Evolutionary conservation across 352 stramenopile species (phyloP).

Genomic region (Phytopythium vexans): DNA sequence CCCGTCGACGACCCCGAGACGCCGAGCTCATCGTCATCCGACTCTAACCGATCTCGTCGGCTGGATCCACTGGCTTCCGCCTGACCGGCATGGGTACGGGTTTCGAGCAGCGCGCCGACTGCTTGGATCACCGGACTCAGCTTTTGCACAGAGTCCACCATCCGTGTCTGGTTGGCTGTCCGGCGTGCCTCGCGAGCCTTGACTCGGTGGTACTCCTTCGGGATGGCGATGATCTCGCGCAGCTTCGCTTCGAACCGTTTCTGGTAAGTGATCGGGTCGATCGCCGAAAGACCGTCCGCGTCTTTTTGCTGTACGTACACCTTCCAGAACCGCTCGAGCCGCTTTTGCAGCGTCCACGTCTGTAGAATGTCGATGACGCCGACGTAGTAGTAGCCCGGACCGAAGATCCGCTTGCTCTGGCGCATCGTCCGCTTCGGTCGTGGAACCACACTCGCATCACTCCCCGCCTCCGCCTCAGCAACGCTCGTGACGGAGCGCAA

Average conservation of each 20-base stretch:
- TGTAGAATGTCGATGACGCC: constrained; percentile 91
- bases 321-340: constrained; percentile 82
- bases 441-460: constrained; percentile 9
- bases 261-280: constrained; percentile 75
- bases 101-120: constrained; percentile 23
- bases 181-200: constrained; percentile 13
- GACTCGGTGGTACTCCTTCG: constrained; percentile 46
- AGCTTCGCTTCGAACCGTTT: constrained; percentile 81
- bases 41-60: constrained; percentile 23
- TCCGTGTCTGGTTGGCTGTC: constrained; percentile 5
- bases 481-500: constrained; percentile 31
- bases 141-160: constrained; percentile 28
- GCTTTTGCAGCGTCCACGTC: constrained; percentile 84
- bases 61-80: constrained; percentile 14
- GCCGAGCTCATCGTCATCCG: constrained; percentile 25
- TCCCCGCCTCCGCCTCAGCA: constrained; percentile 3
- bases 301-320: constrained; percentile 68
- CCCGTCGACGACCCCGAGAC: constrained; percentile 13
- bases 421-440: constrained; percentile 49
- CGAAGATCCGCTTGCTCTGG: constrained; percentile 76
- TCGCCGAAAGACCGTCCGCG: constrained; percentile 75
- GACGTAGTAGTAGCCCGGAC: constrained; percentile 86
- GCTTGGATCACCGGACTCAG: constrained; percentile 34
- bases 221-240: constrained; percentile 75
- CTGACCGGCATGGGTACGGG: neutral